A percentile compares a stretch with the other conserved stretches of the same genome.
These are phyloP conservation scores for Fusarium neocosmosporiellum DNA, from an alignment of 2,329 filamentous ascomycete genomes.

Conservation along the genomic window DNA sequence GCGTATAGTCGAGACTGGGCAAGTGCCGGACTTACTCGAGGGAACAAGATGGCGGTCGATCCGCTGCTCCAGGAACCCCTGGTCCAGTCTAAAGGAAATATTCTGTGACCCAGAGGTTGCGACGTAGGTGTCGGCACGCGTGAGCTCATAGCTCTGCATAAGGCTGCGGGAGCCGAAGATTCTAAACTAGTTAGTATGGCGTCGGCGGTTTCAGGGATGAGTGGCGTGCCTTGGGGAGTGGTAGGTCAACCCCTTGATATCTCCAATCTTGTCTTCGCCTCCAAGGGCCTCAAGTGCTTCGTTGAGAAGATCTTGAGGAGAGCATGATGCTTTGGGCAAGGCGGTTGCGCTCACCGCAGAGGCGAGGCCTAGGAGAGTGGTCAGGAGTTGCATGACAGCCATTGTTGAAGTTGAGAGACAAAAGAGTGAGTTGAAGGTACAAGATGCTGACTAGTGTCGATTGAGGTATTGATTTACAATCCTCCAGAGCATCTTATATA, in stretches of 20 bases:
- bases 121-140: background rate
- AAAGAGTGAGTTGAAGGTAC: background rate
- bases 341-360: background rate
- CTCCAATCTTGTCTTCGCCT: background rate
- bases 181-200: background rate
- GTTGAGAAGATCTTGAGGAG: background rate
- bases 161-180: conserved; percentile 13
- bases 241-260: conserved; percentile 3
- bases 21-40: background rate
- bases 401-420: background rate
- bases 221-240: background rate
- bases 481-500: background rate
- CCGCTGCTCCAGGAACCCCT: conserved; percentile 5
- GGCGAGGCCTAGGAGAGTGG: background rate
- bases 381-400: background rate
- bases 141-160: conserved; percentile 19
- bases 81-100: conserved; percentile 10
- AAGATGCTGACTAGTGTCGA: background rate
- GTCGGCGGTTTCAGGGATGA: background rate
- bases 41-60: conserved; percentile 16
- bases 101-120: conserved; percentile 13
- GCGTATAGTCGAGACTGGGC: no score
- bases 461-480: background rate
- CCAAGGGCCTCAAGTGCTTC: background rate
- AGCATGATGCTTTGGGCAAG: background rate